Percentiles rank a stretch among this genome's conserved stretches.
phyloP scores from a whole-genome alignment of 805 yeast genomes.

The Lipomyces chichibuensis region DNA sequence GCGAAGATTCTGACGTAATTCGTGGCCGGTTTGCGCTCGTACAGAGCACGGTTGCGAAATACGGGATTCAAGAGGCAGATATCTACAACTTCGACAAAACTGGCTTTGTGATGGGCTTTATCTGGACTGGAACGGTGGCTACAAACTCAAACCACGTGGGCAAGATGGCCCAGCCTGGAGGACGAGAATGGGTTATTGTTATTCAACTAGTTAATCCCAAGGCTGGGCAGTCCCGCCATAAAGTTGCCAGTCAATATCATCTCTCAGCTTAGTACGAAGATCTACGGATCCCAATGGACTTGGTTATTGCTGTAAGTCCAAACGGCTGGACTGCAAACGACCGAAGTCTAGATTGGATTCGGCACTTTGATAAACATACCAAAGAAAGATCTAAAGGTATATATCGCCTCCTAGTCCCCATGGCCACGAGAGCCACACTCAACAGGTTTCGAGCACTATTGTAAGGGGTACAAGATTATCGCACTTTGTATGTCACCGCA shows the following conservation, averaged over 20 bases:
- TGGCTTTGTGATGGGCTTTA: background rate
- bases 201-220: slow-evolving; percentile 4
- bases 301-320: slow-evolving; percentile 4
- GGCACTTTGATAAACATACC: slow-evolving; percentile 15
- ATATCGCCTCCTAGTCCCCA: slow-evolving; percentile 15
- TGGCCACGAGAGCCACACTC: slow-evolving; percentile 19
- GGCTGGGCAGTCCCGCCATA: slow-evolving; percentile 19
- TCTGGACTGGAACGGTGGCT: background rate
- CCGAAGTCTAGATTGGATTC: slow-evolving; percentile 4
- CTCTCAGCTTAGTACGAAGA: slow-evolving; percentile 8
- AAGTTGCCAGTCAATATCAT: slow-evolving; percentile 7
- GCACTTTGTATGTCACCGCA: too few species aligned
- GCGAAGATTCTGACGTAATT: slow-evolving; percentile 1
- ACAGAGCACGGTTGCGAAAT: background rate
- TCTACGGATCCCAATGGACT: slow-evolving; percentile 4
- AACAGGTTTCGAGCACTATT: background rate
- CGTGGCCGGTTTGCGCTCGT: slow-evolving; percentile 3
- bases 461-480: too few species aligned
- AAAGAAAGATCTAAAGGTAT: slow-evolving; percentile 12
- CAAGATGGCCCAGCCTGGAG: slow-evolving; percentile 3
- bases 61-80: slow-evolving; percentile 7
- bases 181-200: background rate
- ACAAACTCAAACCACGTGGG: background rate
- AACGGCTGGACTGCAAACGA: slow-evolving; percentile 16
- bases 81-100: slow-evolving; percentile 7